Percentiles rank a stretch among this genome's conserved stretches.
Evolutionary conservation across 139 green algal genomes (phyloP).

Genomic region (Choricystis sp.): DNA sequence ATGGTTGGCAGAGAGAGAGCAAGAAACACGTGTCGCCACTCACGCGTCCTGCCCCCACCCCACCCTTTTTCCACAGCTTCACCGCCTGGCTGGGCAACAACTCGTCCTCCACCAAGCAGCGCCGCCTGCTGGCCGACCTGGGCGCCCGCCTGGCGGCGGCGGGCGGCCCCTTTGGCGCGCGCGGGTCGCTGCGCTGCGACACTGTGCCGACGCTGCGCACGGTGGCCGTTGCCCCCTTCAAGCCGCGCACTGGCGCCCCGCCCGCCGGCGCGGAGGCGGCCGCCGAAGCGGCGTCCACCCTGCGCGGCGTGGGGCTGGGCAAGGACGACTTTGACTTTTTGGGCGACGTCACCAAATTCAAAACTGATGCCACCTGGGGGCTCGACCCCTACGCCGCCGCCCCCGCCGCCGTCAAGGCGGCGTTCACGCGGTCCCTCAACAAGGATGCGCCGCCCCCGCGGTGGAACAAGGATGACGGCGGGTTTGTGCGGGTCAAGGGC

Average conservation of each 20-base stretch:
- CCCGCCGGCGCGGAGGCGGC: slow-evolving; percentile 16
- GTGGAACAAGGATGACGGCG: neutral
- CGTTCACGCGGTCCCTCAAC: slow-evolving; percentile 66
- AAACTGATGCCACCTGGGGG: neutral
- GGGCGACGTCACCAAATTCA: slow-evolving; percentile 39
- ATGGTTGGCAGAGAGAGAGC: neutral
- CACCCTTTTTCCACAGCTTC: slow-evolving; percentile 47
- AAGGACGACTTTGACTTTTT: slow-evolving; percentile 39
- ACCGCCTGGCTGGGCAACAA: slow-evolving; percentile 83
- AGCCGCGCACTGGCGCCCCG: slow-evolving; percentile 39
- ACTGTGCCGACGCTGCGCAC: slow-evolving; percentile 58
- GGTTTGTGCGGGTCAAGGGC: neutral
- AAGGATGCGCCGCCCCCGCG: slow-evolving; percentile 4
- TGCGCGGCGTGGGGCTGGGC: slow-evolving; percentile 46
- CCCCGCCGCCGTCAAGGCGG: neutral
- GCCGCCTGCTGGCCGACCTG: slow-evolving; percentile 73
- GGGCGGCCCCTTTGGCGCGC: slow-evolving; percentile 17
- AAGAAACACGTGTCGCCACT: neutral
- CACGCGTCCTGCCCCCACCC: neutral
- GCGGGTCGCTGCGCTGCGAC: slow-evolving; percentile 34
- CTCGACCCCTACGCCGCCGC: neutral
- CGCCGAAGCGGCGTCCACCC: slow-evolving; percentile 2
- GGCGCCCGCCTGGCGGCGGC: slow-evolving; percentile 56
- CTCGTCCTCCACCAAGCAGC: slow-evolving; percentile 66
- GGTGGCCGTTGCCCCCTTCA: slow-evolving; percentile 32